Percentiles rank a stretch among this genome's conserved stretches.
phyloP scores from a whole-genome alignment of 208 protist genomes.

The Herpetomonas muscarum region DNA sequence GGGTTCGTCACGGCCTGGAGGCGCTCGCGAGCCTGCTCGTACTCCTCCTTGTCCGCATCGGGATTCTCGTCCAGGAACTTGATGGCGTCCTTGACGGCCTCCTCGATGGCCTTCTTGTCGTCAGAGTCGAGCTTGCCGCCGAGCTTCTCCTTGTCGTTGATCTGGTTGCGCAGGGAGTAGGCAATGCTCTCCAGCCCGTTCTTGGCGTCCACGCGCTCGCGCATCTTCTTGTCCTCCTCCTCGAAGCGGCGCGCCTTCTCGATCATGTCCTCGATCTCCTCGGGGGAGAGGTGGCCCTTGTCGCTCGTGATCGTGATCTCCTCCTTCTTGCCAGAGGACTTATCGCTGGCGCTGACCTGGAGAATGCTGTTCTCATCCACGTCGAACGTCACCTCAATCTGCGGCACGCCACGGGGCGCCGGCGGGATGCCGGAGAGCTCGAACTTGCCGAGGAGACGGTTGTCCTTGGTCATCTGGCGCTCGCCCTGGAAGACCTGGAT shows the following conservation, averaged over 20 bases:
- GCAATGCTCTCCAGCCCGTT: constrained; percentile 94
- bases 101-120: constrained; percentile 84
- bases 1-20: constrained; percentile 92
- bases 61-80: constrained; percentile 95
- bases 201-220: constrained; percentile 88
- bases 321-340: constrained; percentile 93
- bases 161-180: constrained; percentile 94
- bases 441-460: constrained; percentile 97
- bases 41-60: constrained; percentile 93
- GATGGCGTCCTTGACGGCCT: constrained; percentile 88
- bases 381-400: constrained; percentile 98
- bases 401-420: constrained; percentile 91
- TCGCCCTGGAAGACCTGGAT: constrained; percentile 97
- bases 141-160: constrained; percentile 93
- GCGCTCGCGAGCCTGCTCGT: constrained; percentile 86
- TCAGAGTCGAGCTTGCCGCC: constrained; percentile 88
- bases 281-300: constrained; percentile 92
- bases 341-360: constrained; percentile 95
- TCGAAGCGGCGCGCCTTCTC: constrained; percentile 89
- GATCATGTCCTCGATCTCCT: constrained; percentile 96
- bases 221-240: constrained; percentile 85
- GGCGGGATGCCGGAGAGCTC: constrained; percentile 96
- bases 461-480: constrained; percentile 98
- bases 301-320: constrained; percentile 98
- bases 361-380: constrained; percentile 98